Evolutionary conservation across 768 basidiomycete genomes (phyloP).

Genomic region (Suillus clintonianus): DNA sequence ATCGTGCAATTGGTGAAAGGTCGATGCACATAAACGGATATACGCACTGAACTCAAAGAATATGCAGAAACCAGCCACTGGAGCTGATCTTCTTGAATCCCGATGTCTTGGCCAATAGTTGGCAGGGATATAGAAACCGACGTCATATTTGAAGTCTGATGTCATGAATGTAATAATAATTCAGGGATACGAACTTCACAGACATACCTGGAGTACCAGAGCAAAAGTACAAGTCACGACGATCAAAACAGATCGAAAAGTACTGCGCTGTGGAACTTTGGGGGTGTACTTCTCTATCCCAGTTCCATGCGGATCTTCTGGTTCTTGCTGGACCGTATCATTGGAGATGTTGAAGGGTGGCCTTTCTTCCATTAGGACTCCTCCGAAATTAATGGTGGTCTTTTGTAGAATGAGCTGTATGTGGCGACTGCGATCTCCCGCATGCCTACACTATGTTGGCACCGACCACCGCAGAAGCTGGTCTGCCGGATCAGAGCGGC

Average conservation of each 20-base stretch:
- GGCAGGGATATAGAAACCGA: conserved; percentile 48
- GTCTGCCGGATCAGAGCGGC: too few relatives aligned
- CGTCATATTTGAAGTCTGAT: conserved; percentile 26
- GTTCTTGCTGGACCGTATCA: neutral
- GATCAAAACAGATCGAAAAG: conserved; percentile 10
- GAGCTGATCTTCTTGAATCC: conserved; percentile 46
- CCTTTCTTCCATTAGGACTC: neutral
- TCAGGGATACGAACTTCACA: neutral
- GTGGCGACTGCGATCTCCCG: too few relatives aligned
- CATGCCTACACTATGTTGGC: too few relatives aligned
- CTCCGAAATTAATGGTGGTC: neutral
- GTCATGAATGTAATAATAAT: too few relatives aligned
- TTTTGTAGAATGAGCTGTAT: neutral
- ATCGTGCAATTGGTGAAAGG: neutral
- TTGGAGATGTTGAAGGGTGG: neutral
- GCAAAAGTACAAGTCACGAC: conserved; percentile 31
- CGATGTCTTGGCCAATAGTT: conserved; percentile 47
- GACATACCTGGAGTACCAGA: conserved; percentile 24
- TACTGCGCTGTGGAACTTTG: conserved; percentile 1
- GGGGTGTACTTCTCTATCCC: neutral
- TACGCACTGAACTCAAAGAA: conserved; percentile 54
- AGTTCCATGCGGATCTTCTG: neutral
- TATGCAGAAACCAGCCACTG: conserved; percentile 66
- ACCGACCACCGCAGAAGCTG: neutral
- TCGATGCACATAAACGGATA: conserved; percentile 9